Evolutionary conservation across 805 yeast species (phyloP).

Genomic region (Pichia exigua): DNA sequence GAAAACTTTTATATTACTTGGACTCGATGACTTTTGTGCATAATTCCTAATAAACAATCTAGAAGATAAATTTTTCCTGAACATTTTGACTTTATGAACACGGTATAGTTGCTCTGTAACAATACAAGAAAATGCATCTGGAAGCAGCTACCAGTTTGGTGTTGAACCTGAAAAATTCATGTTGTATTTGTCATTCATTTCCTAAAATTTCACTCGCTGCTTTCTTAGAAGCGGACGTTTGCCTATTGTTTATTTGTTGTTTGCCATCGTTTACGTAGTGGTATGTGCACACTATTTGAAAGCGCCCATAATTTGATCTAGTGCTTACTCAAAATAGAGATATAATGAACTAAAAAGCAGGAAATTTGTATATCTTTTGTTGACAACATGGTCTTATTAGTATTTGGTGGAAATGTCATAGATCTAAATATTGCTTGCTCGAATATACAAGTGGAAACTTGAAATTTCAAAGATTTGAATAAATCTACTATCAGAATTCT

Average conservation of each 20-base stretch:
- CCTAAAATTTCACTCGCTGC: not conserved
- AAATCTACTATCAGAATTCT: not conserved
- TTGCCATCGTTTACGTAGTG: too few species aligned
- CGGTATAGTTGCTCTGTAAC: not conserved
- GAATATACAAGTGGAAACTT: too few species aligned
- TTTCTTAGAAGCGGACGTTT: not conserved
- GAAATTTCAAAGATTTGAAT: not conserved
- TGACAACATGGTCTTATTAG: too few species aligned
- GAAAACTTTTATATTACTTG: slow-evolving; percentile 35
- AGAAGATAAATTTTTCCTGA: not conserved
- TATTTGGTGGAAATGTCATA: too few species aligned
- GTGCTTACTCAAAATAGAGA: too few species aligned
- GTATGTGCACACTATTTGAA: too few species aligned
- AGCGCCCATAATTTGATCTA: too few species aligned
- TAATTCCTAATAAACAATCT: slow-evolving; percentile 2
- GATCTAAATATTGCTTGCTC: too few species aligned
- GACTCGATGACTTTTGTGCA: slow-evolving; percentile 1
- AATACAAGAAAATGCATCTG: not conserved
- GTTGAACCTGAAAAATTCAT: not conserved
- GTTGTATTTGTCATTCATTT: not conserved
- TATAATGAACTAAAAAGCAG: too few species aligned
- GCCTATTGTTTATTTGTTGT: too few species aligned
- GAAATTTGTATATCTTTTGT: too few species aligned
- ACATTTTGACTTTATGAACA: not conserved
- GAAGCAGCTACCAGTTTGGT: not conserved